phyloP scores from a whole-genome alignment of 1,284 basidiomycete species.

The Mycosarcoma maydis region DNA sequence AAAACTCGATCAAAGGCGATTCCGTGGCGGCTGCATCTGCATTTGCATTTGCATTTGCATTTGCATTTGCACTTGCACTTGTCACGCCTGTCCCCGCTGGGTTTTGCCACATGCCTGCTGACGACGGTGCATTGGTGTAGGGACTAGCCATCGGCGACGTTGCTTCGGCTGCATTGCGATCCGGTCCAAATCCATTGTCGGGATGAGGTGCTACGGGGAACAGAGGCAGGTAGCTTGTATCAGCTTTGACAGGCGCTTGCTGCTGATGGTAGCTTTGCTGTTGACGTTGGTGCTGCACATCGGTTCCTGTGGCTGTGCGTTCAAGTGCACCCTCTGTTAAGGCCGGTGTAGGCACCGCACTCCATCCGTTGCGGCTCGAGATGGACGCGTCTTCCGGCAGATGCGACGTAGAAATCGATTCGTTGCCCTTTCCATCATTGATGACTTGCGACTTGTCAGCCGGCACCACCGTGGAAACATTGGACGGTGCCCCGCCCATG shows the following conservation, averaged over 20 bases:
- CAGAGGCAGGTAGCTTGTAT: constrained; percentile 38
- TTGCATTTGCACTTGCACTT: background rate
- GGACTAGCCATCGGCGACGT: constrained; percentile 25
- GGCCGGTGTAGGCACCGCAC: constrained; percentile 16
- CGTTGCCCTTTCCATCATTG: constrained; percentile 14
- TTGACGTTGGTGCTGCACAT: constrained; percentile 4
- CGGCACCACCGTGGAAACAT: background rate
- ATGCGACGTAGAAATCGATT: constrained; percentile 15
- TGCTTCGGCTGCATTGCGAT: constrained; percentile 15
- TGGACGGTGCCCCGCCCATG: constrained; percentile 3
- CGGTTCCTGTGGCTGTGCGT: background rate
- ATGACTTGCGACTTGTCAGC: background rate
- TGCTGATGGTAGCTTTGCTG: background rate
- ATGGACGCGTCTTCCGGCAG: constrained; percentile 24
- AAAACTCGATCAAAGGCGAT: constrained; percentile 50
- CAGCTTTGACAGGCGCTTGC: constrained; percentile 11
- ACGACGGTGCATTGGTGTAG: constrained; percentile 41
- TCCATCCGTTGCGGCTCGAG: constrained; percentile 36
- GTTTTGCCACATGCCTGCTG: constrained; percentile 51
- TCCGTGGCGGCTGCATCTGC: constrained; percentile 18
- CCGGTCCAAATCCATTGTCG: constrained; percentile 35
- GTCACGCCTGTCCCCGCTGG: constrained; percentile 26
- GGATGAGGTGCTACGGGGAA: constrained; percentile 48
- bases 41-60: background rate
- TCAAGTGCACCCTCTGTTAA: constrained; percentile 4